Base-by-base conservation (phyloP, 345 rosid genomes). In the Moricandia arvensis region DNA sequence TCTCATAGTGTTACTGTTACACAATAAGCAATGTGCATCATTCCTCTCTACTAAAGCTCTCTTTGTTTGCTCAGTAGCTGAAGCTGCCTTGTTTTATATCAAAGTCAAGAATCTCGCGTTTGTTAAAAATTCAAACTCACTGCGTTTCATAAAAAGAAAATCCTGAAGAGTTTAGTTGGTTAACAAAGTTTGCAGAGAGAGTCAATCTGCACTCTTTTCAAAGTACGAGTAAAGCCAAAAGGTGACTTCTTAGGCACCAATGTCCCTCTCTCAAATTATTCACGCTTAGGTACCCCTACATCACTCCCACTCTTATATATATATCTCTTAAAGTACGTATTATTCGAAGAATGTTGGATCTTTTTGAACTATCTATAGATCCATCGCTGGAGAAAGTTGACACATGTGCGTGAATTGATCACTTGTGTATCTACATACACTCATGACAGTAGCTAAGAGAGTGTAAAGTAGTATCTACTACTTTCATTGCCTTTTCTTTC, bases 171-270 rank as follows among this genome's bases (percentile, higher is more conserved):
- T n/a, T n/a, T n/a, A n/a, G 41, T 35, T 35, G 41, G 41, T 35
- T 8, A 35, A 37, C 41, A 37, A 37, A 37, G 41, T 37, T 37
- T 37, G 41, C 41, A 37, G 67, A n/a, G n/a, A n/a, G n/a, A 41
- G 71, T 77, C 80, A 31, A 8, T 58, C 66, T 45, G 18, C 80
- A 43, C 76, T 64, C 51, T 65, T 58, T 71, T 43, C 34, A 70
- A 76, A 70, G 74, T 54, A 58, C 72, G 72, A 71, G 59, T 71
- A 64, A 63, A 67, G 80, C 64, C 80, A 63, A 77, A 64, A 77
- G 12, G 27, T 77, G 72, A 77, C 76, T 58, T 77, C 76, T 16
- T 64, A 38, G 3, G 15, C 65, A 64, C 55, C 54, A 3, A n/a
- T 41, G 47, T 41, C 47, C 47, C 47, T 71, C 58, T 41, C 47